Evolutionary conservation across 345 rosid genomes (phyloP).

Genomic region (Mallotus nudiflorus): DNA sequence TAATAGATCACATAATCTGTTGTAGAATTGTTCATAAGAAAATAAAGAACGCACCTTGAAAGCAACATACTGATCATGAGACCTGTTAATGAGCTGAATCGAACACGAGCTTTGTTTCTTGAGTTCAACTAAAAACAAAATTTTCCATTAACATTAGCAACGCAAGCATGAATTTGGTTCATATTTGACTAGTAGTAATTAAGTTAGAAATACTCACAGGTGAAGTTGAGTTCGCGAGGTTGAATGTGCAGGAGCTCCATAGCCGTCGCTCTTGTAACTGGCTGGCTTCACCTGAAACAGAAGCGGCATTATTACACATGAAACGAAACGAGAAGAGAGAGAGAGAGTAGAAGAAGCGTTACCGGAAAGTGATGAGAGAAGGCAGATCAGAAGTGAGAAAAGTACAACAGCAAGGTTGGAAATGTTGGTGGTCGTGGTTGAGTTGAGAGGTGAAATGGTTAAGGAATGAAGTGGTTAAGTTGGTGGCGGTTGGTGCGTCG

Average conservation of each 20-base stretch:
- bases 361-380: too few species aligned
- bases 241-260: slow-evolving; percentile 48
- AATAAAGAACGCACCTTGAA: slow-evolving; percentile 43
- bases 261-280: slow-evolving; percentile 30
- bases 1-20: background rate
- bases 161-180: too few species aligned
- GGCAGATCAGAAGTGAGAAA: too few species aligned
- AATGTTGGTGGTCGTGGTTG: too few species aligned
- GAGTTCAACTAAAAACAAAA: slow-evolving; percentile 58
- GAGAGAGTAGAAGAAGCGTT: too few species aligned
- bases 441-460: too few species aligned
- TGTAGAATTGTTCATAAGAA: background rate
- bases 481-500: too few species aligned
- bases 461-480: too few species aligned
- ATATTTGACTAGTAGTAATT: too few species aligned
- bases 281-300: background rate
- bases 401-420: too few species aligned
- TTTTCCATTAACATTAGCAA: too few species aligned
- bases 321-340: background rate
- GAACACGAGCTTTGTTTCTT: slow-evolving; percentile 52
- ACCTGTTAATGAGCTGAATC: slow-evolving; percentile 41
- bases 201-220: slow-evolving; percentile 29
- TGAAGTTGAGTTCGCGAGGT: slow-evolving; percentile 44
- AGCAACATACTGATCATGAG: slow-evolving; percentile 58
- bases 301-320: too few species aligned